Evolutionary conservation across 176 grass and related monocot genomes (phyloP).

Genomic region (sorghum (Sorghum bicolor)): DNA sequence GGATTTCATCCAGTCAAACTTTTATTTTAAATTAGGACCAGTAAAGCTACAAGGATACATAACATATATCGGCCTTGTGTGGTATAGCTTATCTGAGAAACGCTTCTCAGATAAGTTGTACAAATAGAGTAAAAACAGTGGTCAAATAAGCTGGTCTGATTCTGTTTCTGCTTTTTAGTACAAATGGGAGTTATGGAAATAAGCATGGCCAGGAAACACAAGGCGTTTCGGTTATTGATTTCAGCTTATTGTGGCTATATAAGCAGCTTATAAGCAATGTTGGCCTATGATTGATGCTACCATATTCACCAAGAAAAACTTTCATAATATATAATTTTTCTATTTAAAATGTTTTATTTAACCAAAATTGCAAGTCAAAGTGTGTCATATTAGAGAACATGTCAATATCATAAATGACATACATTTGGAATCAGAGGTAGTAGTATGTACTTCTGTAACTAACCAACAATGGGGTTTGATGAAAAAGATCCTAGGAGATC

Average conservation of each 20-base stretch:
- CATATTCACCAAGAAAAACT: background rate
- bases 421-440: background rate
- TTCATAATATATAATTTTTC: background rate
- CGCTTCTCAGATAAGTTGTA: no score
- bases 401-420: background rate
- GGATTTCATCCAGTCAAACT: background rate
- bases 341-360: background rate
- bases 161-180: no score
- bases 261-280: no score
- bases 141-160: no score
- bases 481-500: conserved; percentile 42
- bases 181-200: no score
- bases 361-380: background rate
- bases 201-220: no score
- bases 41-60: background rate
- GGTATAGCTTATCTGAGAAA: no score
- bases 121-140: no score
- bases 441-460: background rate
- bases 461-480: conserved; percentile 16
- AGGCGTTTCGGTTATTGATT: no score
- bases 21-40: background rate
- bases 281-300: background rate
- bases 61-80: no score
- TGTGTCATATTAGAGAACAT: background rate
- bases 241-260: no score